phyloP scores from a whole-genome alignment of 192 early-diverging fungal species.

The Podila epigama region DNA sequence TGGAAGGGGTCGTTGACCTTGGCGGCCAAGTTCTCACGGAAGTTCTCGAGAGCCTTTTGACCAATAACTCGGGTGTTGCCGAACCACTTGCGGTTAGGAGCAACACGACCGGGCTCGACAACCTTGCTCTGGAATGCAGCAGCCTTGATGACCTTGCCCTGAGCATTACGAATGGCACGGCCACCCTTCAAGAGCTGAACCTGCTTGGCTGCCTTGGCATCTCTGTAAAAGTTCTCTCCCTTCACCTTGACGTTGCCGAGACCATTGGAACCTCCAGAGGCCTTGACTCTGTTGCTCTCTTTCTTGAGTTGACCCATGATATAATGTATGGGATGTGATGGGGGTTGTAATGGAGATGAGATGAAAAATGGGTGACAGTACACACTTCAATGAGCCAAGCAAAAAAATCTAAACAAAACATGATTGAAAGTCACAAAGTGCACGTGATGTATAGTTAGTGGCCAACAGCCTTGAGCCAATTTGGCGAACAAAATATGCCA shows the following conservation, averaged over 20 bases:
- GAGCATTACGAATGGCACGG: constrained; percentile 77
- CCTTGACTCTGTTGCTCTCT: constrained; percentile 63
- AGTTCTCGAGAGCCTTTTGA: constrained; percentile 90
- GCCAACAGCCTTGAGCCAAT: not conserved
- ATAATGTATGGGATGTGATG: constrained; percentile 4
- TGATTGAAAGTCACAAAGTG: not conserved
- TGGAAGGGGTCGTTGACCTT: constrained; percentile 96
- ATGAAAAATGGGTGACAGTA: constrained; percentile 1
- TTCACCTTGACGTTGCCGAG: constrained; percentile 82
- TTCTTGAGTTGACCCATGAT: constrained; percentile 69
- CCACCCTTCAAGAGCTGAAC: constrained; percentile 96
- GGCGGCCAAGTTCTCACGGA: constrained; percentile 87
- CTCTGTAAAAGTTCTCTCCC: constrained; percentile 99
- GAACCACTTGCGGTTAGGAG: constrained; percentile 97
- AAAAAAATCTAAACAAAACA: constrained; percentile 3
- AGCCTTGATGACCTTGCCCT: constrained; percentile 92
- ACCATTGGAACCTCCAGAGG: constrained; percentile 50
- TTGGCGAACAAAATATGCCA: not conserved
- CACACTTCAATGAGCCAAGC: not conserved
- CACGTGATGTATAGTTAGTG: not conserved
- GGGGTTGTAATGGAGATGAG: not conserved
- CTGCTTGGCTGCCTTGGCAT: constrained; percentile 91
- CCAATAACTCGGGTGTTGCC: constrained; percentile 98
- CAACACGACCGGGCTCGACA: constrained; percentile 82
- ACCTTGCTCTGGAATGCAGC: constrained; percentile 87